Evolutionary conservation across 257 asterid genomes (phyloP).

Genomic region (Craterostigma plantagineum): DNA sequence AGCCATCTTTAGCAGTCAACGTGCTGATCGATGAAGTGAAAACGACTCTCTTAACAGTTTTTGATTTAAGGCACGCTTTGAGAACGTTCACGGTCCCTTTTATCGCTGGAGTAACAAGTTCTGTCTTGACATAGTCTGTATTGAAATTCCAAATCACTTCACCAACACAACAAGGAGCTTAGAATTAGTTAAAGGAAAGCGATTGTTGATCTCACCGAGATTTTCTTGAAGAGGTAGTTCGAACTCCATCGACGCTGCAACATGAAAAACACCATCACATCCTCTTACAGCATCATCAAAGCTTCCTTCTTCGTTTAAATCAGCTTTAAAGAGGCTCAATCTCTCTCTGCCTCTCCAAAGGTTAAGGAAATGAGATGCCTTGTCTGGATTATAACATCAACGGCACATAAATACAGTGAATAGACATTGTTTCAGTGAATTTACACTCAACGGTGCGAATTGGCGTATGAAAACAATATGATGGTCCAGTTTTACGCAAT

Average conservation of each 20-base stretch:
- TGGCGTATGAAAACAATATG: not conserved
- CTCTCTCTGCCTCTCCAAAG: slow-evolving; percentile 28
- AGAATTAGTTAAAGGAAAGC: not conserved
- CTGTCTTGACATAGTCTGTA: slow-evolving; percentile 29
- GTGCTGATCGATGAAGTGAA: slow-evolving; percentile 79
- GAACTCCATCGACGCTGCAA: slow-evolving; percentile 82
- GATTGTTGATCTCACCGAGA: slow-evolving; percentile 19
- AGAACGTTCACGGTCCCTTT: slow-evolving; percentile 58
- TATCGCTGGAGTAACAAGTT: slow-evolving; percentile 46
- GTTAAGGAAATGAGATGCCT: slow-evolving; percentile 33
- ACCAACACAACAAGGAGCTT: slow-evolving; percentile 2
- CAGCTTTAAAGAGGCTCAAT: slow-evolving; percentile 46
- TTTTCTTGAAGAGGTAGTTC: slow-evolving; percentile 21
- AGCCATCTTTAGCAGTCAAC: slow-evolving; percentile 52
- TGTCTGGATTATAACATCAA: slow-evolving; percentile 20
- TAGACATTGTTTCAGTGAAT: too few species aligned
- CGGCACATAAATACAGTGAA: too few species aligned
- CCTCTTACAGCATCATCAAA: slow-evolving; percentile 65
- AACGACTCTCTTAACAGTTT: slow-evolving; percentile 30
- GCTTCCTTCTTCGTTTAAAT: slow-evolving; percentile 70
- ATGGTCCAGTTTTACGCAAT: too few species aligned
- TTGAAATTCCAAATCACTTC: slow-evolving; percentile 10
- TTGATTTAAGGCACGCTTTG: slow-evolving; percentile 39
- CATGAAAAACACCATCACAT: slow-evolving; percentile 71
- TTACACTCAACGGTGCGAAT: not conserved